Evolutionary conservation across 2,329 filamentous ascomycete genomes (phyloP).

Genomic region (Neofusicoccum parvum): DNA sequence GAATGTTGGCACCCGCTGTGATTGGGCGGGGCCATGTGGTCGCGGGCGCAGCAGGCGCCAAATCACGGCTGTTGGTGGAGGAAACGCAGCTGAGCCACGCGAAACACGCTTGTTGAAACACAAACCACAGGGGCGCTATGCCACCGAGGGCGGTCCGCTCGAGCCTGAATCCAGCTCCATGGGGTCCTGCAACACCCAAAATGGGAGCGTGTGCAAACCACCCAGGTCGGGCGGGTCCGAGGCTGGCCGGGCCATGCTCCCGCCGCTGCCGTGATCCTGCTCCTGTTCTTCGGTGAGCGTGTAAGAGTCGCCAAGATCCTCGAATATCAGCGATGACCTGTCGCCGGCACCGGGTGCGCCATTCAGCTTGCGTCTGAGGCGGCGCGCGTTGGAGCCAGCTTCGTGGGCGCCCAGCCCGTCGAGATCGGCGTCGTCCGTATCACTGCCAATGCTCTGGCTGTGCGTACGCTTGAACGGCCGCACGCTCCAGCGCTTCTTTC

Average conservation of each 20-base stretch:
- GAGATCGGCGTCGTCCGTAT: slow-evolving; percentile 47
- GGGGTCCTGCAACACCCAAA: slow-evolving; percentile 34
- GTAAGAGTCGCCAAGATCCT: slow-evolving; percentile 39
- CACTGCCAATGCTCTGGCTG: slow-evolving; percentile 49
- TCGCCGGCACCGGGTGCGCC: slow-evolving; percentile 40
- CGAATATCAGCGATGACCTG: slow-evolving; percentile 40
- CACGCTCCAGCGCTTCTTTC: slow-evolving; percentile 46
- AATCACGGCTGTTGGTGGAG: not conserved
- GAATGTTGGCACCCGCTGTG: not conserved
- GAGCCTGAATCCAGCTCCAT: slow-evolving; percentile 26
- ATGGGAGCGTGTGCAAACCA: slow-evolving; percentile 41
- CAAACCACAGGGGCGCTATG: not conserved
- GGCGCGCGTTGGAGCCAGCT: slow-evolving; percentile 40
- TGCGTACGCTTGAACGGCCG: slow-evolving; percentile 49
- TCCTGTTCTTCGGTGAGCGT: slow-evolving; percentile 43
- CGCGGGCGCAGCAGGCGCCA: not conserved
- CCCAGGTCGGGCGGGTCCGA: slow-evolving; percentile 41
- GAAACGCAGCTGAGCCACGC: not conserved
- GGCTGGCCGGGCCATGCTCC: slow-evolving; percentile 32
- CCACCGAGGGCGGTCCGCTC: slow-evolving; percentile 5
- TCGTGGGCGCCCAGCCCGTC: slow-evolving; percentile 43
- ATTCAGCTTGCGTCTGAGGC: slow-evolving; percentile 46
- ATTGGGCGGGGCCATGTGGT: not conserved
- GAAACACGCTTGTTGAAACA: not conserved
- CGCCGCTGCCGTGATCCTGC: slow-evolving; percentile 28